phyloP scores from a whole-genome alignment of 2,329 filamentous ascomycete species.

The Helotiales sp. region DNA sequence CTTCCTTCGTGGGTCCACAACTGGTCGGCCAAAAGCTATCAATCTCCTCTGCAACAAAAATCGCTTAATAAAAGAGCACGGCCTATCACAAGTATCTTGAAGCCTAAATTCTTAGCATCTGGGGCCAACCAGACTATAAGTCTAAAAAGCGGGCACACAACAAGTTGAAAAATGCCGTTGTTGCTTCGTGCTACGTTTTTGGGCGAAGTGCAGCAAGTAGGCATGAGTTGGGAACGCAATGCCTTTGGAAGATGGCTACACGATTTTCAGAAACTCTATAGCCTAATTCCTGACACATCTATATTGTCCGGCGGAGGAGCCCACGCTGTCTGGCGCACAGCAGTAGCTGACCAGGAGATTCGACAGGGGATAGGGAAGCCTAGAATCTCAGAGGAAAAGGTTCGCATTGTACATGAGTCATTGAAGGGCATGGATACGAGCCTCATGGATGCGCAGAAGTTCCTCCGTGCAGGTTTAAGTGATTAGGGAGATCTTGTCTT shows the following conservation, averaged over 20 bases:
- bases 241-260: slow-evolving; percentile 21
- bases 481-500: not conserved
- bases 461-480: not conserved
- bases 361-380: slow-evolving; percentile 19
- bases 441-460: not conserved
- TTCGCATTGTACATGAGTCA: not conserved
- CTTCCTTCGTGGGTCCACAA: slow-evolving; percentile 32
- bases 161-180: slow-evolving; percentile 3
- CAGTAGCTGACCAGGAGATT: slow-evolving; percentile 27
- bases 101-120: slow-evolving; percentile 25
- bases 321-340: slow-evolving; percentile 11
- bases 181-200: slow-evolving; percentile 9
- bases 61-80: slow-evolving; percentile 11
- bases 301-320: not conserved
- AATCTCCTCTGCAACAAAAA: slow-evolving; percentile 21
- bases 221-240: slow-evolving; percentile 20
- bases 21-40: slow-evolving; percentile 14
- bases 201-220: slow-evolving; percentile 17
- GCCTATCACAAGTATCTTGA: slow-evolving; percentile 5
- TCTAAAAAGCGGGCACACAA: slow-evolving; percentile 6
- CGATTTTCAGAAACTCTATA: slow-evolving; percentile 21
- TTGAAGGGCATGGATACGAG: not conserved
- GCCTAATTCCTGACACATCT: not conserved
- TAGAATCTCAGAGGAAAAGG: slow-evolving; percentile 20
- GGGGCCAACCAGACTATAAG: slow-evolving; percentile 13